Percentiles rank a stretch among this genome's conserved stretches.
Conservation (phyloP, 2,329 filamentous ascomycete species). For the Sporothrix schenckii region DNA sequence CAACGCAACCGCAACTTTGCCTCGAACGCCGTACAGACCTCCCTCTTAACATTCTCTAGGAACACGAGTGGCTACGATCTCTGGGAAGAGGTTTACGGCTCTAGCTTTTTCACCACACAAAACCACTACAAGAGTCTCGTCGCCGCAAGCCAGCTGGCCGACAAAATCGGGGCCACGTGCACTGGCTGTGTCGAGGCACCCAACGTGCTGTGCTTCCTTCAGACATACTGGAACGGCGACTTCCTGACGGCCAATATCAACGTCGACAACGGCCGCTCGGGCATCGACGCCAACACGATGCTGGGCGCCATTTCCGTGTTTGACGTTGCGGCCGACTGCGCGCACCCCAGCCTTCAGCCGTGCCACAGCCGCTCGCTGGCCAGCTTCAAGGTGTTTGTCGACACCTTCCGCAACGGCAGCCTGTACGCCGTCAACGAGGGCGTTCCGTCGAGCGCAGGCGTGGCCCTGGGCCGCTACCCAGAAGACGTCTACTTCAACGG, state of each 20-base stretch:
- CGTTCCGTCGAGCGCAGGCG: background rate
- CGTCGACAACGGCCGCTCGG: slow-evolving; percentile 16
- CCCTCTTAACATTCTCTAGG: background rate
- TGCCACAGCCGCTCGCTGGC: slow-evolving; percentile 21
- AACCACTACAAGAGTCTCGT: slow-evolving; percentile 17
- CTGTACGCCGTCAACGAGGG: slow-evolving; percentile 18
- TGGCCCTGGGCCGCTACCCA: slow-evolving; percentile 13
- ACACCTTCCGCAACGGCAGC: background rate
- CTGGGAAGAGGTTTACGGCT: slow-evolving; percentile 20
- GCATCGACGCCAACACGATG: slow-evolving; percentile 21
- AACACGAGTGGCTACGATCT: slow-evolving; percentile 19
- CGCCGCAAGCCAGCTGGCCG: slow-evolving; percentile 2
- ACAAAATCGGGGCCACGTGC: background rate
- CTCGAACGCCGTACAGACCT: too few species aligned
- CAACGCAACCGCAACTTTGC: too few species aligned
- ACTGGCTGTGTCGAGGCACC: slow-evolving; percentile 7
- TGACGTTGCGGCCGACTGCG: slow-evolving; percentile 2
- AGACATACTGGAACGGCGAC: slow-evolving; percentile 20
- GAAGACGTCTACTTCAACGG: slow-evolving; percentile 19
- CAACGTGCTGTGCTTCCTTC: slow-evolving; percentile 13
- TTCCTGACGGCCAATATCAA: slow-evolving; percentile 18
- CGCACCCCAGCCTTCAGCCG: slow-evolving; percentile 7
- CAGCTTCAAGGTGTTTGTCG: slow-evolving; percentile 22
- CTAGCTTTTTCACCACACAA: slow-evolving; percentile 12
- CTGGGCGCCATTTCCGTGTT: slow-evolving; percentile 22